Evolutionary conservation across 495 filamentous ascomycete species (phyloP), one percentile per base, ranked within the genome.

Genomic region (Zalerion maritima): DNA sequence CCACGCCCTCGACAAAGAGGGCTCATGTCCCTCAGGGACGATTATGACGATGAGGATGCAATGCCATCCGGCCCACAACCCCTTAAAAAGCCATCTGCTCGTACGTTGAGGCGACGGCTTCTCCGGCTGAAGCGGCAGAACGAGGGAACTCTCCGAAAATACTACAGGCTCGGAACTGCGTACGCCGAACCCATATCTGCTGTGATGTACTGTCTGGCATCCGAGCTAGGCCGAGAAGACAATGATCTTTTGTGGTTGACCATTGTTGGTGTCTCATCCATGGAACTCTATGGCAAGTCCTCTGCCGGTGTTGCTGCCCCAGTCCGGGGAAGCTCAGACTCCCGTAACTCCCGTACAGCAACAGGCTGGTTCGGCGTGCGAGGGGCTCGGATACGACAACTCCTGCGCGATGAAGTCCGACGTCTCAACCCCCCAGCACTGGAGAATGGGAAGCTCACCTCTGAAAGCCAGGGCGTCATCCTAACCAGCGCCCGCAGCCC

Each of bases 171-270:
- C 8, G 89, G 89, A 24, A 75, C 82, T 8, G 87, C 85, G 13
- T 94, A 92, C 47, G 84, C 85, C 2, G 91, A 96, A 45, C 89
- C 89, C 15, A 81, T 96, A 34, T 92, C 84, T 0, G 85, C 82
- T 1, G 70, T 97, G 45, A 58, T 97, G 35, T 97, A 96, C 54
- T 91, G 83, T 2, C 64, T 97, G 4, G 89, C 86, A 11, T 94
- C 85, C 2, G 89, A 94, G 40, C 70, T 96, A 7, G 91, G 87
- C 34, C 77, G 84, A 22, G 89, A 97, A 60, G 87, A 96, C 45
- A 96, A 96, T 42, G 85, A 97, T 42, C 58, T 94, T 17, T 71
- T 97, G 17, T 97, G 89, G 89, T 65, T 91, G 26, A 69, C 84
- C 6, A 94, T 96, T 38, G 79, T 96, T 14, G 89, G 89, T 7